Base-by-base conservation (phyloP, 352 stramenopile genomes). In the Phytophthora ohioensis region DNA sequence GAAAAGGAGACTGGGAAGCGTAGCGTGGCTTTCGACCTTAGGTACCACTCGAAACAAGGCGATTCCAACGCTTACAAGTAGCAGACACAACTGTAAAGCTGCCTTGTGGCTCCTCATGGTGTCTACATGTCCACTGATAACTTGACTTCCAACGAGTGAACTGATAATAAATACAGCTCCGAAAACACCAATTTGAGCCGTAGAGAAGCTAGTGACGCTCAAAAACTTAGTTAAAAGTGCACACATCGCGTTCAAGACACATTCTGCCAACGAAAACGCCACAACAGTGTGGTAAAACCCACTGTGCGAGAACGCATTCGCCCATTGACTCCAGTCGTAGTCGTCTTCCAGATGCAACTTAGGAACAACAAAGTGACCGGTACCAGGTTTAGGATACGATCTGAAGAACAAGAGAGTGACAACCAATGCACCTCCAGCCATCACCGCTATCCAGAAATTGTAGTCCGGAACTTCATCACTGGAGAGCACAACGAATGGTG, bases 251-350 rank as follows among this genome's bases (percentile, higher is more conserved):
- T 92, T 92, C 17, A 90, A 48, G 13, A 91, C 64, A 39, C 73
- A 88, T 61, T 92, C 85, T n/a, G 85, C 83, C 17, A 92, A 30
- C 6, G 80, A 88, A 63, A 91, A 91, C 0, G 75, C 72, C 8
- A 84, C 54, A 3, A 92, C 70, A 3, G 82, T 92, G 69, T 85
- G 58, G 71, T 59, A 81, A 58, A 90, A 92, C 11, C 84, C 84
- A 2, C 64, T 55, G 69, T 92, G 82, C 21, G 60, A 55, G 67
- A 92, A 92, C 7, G 82, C 82, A 15, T 64, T 80, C 13, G 52
- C 57, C 85, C 85, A 92, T 61, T 92, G 85, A 32, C 76, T 71
- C 82, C 82, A 91, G 64, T 92, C 82, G 67, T 91, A 92, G 51
- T 91, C 82, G 32, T 88, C 79, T 34, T 75, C 57, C 7, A 86